phyloP scores from a whole-genome alignment of 306 rosid species.

The Cucumis hystrix region DNA sequence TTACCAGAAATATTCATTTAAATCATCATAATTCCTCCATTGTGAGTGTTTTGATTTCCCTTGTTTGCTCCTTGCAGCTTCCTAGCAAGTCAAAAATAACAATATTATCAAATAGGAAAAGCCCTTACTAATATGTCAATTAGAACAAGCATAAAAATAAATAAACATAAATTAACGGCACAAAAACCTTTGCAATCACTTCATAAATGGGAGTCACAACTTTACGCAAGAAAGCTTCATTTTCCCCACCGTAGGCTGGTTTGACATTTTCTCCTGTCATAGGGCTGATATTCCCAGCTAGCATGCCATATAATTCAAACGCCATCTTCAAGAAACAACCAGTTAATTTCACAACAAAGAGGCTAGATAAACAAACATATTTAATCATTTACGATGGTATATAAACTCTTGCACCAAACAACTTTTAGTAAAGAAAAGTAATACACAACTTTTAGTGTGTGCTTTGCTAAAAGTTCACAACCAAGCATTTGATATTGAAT shows the following conservation, averaged over 20 bases:
- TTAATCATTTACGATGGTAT: neutral
- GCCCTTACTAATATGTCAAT: neutral
- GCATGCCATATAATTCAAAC: conserved; percentile 94
- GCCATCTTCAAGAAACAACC: conserved; percentile 63
- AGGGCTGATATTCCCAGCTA: conserved; percentile 97
- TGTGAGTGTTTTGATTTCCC: conserved; percentile 98
- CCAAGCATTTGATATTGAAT: neutral
- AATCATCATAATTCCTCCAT: conserved; percentile 97
- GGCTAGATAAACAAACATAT: neutral
- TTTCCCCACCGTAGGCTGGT: conserved; percentile 98
- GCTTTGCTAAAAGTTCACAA: neutral
- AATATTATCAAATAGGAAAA: conserved; percentile 6
- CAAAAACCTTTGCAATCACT: conserved; percentile 77
- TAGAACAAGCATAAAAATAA: neutral
- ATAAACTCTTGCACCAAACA: neutral
- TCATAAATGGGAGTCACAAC: conserved; percentile 89
- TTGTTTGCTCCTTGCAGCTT: conserved; percentile 61
- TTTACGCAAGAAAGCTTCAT: conserved; percentile 75
- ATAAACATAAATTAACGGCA: neutral
- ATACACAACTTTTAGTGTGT: neutral
- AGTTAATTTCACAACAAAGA: conserved; percentile 9
- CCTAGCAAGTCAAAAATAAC: conserved; percentile 27
- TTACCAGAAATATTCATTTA: conserved; percentile 95
- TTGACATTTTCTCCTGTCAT: conserved; percentile 94
- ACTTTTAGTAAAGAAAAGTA: neutral